Conservation (phyloP, 208 protist genomes). For the Naegleria gruberi region DNA sequence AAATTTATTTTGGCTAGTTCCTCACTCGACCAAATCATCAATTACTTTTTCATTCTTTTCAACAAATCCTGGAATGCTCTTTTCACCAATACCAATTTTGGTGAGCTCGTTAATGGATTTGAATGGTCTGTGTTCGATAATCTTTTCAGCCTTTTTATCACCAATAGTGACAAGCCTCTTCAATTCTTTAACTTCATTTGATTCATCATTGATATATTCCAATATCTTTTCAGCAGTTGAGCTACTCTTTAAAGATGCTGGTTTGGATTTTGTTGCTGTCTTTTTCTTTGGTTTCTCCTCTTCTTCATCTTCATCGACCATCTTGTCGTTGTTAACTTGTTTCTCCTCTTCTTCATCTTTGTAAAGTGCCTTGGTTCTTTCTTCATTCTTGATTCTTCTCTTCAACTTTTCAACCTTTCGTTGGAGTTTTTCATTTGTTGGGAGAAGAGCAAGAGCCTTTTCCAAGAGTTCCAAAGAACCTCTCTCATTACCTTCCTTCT, state of each 20-base stretch:
- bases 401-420: neutral
- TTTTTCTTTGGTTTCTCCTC: too few species aligned
- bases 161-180: neutral
- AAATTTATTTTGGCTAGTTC: too few species aligned
- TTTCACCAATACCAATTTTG: neutral
- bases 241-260: neutral
- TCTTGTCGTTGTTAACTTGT: neutral
- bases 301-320: neutral
- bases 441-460: neutral
- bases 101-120: neutral
- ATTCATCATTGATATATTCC: neutral
- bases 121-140: neutral
- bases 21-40: neutral
- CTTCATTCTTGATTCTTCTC: neutral
- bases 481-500: neutral
- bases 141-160: neutral
- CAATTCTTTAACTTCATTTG: neutral
- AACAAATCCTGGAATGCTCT: neutral
- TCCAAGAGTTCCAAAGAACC: neutral
- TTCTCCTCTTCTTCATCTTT: neutral
- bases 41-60: neutral
- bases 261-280: too few species aligned
- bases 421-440: neutral
- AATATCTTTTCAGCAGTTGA: neutral
- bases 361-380: too few species aligned